Evolutionary conservation across 768 basidiomycete species (phyloP).

Genomic region (Russula ochroleuca): DNA sequence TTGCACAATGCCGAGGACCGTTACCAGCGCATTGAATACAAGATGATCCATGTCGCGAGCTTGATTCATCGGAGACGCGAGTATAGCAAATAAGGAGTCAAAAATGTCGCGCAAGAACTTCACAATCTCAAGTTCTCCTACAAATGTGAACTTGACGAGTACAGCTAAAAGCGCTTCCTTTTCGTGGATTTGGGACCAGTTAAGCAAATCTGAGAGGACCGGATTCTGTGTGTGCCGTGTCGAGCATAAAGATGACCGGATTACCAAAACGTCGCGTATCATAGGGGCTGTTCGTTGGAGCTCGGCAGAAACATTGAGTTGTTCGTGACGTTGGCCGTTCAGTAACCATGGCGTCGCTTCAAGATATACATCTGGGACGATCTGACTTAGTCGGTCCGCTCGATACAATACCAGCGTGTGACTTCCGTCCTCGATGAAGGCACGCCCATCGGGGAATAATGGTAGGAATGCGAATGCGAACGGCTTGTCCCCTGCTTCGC

Average conservation of each 20-base stretch:
- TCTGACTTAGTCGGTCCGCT: conserved; percentile 62
- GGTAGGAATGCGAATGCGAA: conserved; percentile 95
- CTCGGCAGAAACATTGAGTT: conserved; percentile 52
- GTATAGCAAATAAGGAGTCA: conserved; percentile 86
- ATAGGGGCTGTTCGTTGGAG: conserved; percentile 63
- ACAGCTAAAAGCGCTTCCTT: conserved; percentile 64
- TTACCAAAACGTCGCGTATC: conserved; percentile 68
- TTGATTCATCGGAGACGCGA: conserved; percentile 70
- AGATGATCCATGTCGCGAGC: conserved; percentile 75
- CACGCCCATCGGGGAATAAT: conserved; percentile 66
- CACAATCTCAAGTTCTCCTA: conserved; percentile 91
- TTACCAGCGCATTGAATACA: conserved; percentile 88
- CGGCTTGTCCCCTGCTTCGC: conserved; percentile 57
- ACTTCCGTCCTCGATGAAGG: conserved; percentile 86
- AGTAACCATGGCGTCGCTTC: conserved; percentile 57
- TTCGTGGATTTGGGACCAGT: conserved; percentile 71
- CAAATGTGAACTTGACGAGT: conserved; percentile 83
- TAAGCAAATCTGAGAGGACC: conserved; percentile 71
- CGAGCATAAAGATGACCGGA: conserved; percentile 89
- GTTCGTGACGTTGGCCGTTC: conserved; percentile 56
- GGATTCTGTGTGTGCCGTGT: conserved; percentile 89
- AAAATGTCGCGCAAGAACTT: conserved; percentile 90
- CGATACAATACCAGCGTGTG: conserved; percentile 82
- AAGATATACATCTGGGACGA: conserved; percentile 70
- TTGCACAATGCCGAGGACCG: conserved; percentile 86